Conservation (phyloP, 768 basidiomycete species). For the Leucosporidium yakuticum region DNA sequence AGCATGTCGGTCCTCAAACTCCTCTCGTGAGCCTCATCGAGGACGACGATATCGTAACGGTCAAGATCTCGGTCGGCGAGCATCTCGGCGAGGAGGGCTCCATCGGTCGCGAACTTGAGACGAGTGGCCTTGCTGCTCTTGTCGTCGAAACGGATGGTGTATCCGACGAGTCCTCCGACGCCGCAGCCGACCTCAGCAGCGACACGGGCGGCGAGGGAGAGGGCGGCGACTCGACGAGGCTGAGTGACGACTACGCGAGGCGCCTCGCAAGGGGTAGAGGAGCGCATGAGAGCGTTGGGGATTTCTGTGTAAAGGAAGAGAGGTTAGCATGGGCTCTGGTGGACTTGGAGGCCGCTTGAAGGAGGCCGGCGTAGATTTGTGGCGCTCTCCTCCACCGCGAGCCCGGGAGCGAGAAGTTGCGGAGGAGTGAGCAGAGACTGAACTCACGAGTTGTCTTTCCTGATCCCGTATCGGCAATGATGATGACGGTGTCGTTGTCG, state of each 20-base stretch:
- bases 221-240: slow-evolving; percentile 90
- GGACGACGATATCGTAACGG: slow-evolving; percentile 77
- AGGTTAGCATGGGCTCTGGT: not conserved
- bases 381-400: too few species aligned
- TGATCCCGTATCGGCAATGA: slow-evolving; percentile 94
- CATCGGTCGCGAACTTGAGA: slow-evolving; percentile 95
- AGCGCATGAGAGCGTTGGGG: slow-evolving; percentile 88
- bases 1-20: slow-evolving; percentile 89
- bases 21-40: slow-evolving; percentile 97
- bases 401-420: not conserved
- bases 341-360: not conserved
- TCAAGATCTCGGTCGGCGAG: slow-evolving; percentile 69
- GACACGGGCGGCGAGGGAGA: slow-evolving; percentile 84
- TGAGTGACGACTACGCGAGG: slow-evolving; percentile 77
- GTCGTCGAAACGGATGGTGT: slow-evolving; percentile 95
- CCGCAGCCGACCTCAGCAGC: slow-evolving; percentile 69
- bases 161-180: slow-evolving; percentile 77
- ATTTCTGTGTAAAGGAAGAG: slow-evolving; percentile 60
- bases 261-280: slow-evolving; percentile 50
- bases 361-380: too few species aligned
- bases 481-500: slow-evolving; percentile 74
- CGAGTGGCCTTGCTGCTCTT: slow-evolving; percentile 60
- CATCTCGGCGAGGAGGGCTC: slow-evolving; percentile 92
- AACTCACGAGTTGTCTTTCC: slow-evolving; percentile 95
- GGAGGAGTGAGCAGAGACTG: not conserved